These are phyloP conservation scores for Abrus pulchellus DNA, from an alignment of 306 rosid species.

Conservation along the genomic window DNA sequence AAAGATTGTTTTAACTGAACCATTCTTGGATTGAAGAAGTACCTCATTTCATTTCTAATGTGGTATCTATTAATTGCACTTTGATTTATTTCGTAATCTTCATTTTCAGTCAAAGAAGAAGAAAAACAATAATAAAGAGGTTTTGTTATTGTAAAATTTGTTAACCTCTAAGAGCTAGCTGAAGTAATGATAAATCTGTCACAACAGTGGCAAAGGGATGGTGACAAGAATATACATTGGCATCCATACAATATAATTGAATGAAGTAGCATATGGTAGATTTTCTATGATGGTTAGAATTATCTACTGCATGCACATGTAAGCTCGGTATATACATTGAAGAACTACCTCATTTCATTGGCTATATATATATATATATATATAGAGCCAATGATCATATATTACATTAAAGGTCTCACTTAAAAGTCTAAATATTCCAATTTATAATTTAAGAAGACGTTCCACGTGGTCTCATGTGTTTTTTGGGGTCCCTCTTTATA, in stretches of 20 bases:
- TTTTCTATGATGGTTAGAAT: conserved; percentile 38
- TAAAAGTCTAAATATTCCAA: conserved; percentile 52
- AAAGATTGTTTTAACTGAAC: neutral
- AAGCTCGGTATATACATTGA: conserved; percentile 45
- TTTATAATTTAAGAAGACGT: conserved; percentile 30
- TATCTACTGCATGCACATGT: conserved; percentile 56
- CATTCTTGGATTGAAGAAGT: neutral
- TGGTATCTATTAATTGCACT: neutral
- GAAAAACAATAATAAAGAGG: neutral
- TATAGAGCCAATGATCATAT: neutral
- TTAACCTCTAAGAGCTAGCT: neutral
- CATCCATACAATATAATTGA: too few species aligned
- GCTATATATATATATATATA: too few species aligned
- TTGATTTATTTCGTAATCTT: neutral
- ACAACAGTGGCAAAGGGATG: neutral
- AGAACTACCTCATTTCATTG: too few species aligned
- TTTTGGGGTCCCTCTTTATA: conserved; percentile 42
- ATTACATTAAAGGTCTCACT: conserved; percentile 41
- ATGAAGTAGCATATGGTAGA: conserved; percentile 33
- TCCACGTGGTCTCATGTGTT: conserved; percentile 86
- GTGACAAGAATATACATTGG: too few species aligned
- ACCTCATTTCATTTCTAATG: neutral
- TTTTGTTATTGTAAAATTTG: neutral
- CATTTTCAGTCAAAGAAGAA: neutral
- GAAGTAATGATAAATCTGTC: neutral